These are phyloP conservation scores for Phytophthora vignae DNA, from an alignment of 352 stramenopile species.

Conservation along the genomic window DNA sequence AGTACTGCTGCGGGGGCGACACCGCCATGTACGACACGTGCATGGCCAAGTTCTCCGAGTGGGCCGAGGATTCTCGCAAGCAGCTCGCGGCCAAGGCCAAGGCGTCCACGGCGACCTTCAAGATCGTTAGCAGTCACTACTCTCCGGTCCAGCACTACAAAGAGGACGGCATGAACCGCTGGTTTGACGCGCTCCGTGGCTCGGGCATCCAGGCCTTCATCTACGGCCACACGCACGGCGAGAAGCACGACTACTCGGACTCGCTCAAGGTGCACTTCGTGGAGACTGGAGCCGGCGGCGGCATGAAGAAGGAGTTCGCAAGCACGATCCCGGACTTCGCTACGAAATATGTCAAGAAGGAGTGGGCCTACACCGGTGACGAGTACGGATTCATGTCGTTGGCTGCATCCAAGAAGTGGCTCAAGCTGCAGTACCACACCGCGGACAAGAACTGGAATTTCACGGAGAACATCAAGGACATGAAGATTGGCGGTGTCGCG, in stretches of 20 bases:
- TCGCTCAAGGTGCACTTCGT: slow-evolving; percentile 27
- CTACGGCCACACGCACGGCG: slow-evolving; percentile 73
- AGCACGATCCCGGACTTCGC: slow-evolving; percentile 3
- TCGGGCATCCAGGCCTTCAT: slow-evolving; percentile 28
- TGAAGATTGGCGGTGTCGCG: not conserved
- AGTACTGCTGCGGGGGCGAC: slow-evolving; percentile 19
- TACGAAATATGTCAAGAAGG: slow-evolving; percentile 6
- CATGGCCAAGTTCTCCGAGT: slow-evolving; percentile 17
- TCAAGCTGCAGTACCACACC: not conserved
- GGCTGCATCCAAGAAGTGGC: slow-evolving; percentile 1
- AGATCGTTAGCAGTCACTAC: slow-evolving; percentile 3
- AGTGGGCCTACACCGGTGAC: slow-evolving; percentile 6
- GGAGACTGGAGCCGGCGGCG: slow-evolving; percentile 12
- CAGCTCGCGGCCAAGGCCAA: slow-evolving; percentile 5
- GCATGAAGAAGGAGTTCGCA: slow-evolving; percentile 3
- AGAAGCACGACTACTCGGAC: slow-evolving; percentile 79
- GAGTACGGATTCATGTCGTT: slow-evolving; percentile 16
- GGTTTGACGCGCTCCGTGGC: not conserved
- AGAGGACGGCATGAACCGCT: slow-evolving; percentile 1
- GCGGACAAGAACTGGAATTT: slow-evolving; percentile 5
- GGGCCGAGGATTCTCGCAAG: slow-evolving; percentile 12
- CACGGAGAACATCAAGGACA: not conserved
- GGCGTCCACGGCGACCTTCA: slow-evolving; percentile 15
- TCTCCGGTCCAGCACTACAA: slow-evolving; percentile 8
- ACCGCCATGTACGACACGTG: slow-evolving; percentile 18